Conservation (phyloP, 768 basidiomycete species). For the Fistulinella prunicolor region DNA sequence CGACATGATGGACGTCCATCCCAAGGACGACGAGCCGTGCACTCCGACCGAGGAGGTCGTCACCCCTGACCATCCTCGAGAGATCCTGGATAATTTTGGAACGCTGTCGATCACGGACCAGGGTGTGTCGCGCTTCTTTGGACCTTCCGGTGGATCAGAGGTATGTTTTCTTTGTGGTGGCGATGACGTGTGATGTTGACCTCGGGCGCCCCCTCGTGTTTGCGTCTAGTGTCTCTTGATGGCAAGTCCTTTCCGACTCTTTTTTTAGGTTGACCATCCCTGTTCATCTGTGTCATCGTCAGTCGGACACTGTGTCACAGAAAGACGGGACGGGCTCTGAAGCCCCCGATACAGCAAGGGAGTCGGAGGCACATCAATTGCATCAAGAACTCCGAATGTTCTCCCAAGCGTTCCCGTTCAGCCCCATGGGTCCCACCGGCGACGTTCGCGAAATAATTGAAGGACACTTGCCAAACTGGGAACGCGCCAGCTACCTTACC, state of each 20-base stretch:
- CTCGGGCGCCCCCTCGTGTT: not conserved
- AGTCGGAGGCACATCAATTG: conserved; percentile 29
- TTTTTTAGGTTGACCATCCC: conserved; percentile 3
- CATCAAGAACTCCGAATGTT: conserved; percentile 42
- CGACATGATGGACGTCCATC: conserved; percentile 40
- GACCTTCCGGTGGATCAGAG: conserved; percentile 66
- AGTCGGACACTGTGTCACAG: conserved; percentile 24
- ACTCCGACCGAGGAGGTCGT: conserved; percentile 24
- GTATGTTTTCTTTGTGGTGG: conserved; percentile 36
- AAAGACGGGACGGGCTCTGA: conserved; percentile 17
- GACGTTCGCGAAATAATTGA: conserved; percentile 51
- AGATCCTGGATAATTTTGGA: conserved; percentile 56
- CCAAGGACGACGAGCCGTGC: conserved; percentile 26
- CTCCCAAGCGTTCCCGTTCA: conserved; percentile 62
- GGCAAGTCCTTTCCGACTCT: conserved; percentile 20
- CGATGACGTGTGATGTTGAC: conserved; percentile 9
- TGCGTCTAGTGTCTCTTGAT: conserved; percentile 34
- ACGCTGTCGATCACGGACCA: conserved; percentile 59
- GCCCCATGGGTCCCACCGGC: conserved; percentile 48
- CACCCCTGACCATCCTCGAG: conserved; percentile 27
- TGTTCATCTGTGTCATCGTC: conserved; percentile 7
- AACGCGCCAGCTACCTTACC: conserved; percentile 44
- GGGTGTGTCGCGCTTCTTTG: conserved; percentile 62
- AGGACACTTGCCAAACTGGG: conserved; percentile 51
- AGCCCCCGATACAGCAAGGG: conserved; percentile 26